Evolutionary conservation across 1,284 basidiomycete genomes (phyloP).

Genomic region (Caloboletus inedulis): DNA sequence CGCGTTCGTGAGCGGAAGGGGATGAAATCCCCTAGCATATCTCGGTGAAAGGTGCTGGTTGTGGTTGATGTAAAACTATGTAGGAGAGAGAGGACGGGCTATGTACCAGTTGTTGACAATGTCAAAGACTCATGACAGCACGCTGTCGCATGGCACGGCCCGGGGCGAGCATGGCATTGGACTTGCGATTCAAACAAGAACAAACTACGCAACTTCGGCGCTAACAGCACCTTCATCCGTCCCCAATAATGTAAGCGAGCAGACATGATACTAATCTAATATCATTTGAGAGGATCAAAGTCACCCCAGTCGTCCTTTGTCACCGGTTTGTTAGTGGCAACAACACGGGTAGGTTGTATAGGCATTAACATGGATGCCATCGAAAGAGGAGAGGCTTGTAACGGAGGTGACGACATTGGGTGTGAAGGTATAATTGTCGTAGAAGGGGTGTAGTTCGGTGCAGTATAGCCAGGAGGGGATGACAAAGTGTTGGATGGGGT

Average conservation of each 20-base stretch:
- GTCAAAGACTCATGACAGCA: conserved; percentile 9
- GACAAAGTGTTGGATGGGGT: conserved; percentile 16
- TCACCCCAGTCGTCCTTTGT: conserved; percentile 71
- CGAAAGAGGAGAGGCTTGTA: conserved; percentile 37
- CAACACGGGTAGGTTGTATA: conserved; percentile 46
- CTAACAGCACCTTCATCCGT: neutral
- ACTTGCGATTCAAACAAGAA: conserved; percentile 24
- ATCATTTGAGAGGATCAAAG: conserved; percentile 60
- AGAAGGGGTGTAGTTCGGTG: conserved; percentile 20
- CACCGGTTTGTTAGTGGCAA: conserved; percentile 42
- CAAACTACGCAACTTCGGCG: conserved; percentile 14
- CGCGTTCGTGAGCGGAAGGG: neutral
- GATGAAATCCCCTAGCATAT: conserved; percentile 13
- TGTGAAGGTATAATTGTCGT: conserved; percentile 22
- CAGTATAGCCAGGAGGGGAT: conserved; percentile 11
- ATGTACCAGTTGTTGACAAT: neutral
- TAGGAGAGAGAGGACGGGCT: neutral
- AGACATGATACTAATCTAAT: conserved; percentile 7
- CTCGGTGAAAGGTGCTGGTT: neutral
- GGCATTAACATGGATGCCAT: conserved; percentile 58
- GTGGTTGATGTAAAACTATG: neutral
- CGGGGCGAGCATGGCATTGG: neutral
- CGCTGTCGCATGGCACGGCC: neutral
- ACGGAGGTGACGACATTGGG: conserved; percentile 35
- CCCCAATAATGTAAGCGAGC: neutral